These are phyloP conservation scores for Microbotryum scabiosae DNA, from an alignment of 1,284 basidiomycete genomes.

Conservation along the genomic window DNA sequence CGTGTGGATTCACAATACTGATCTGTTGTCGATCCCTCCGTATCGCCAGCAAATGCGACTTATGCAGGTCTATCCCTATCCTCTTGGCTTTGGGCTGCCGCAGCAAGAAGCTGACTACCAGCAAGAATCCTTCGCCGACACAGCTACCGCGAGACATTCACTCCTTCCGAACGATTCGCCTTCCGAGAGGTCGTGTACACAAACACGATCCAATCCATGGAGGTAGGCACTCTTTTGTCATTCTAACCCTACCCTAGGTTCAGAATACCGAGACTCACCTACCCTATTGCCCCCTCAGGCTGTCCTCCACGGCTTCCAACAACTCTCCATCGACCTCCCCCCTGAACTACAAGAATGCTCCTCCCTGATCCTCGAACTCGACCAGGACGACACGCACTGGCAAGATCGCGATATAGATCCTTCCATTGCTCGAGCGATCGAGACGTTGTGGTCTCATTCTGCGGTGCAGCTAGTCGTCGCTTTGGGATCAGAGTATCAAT, in stretches of 20 bases:
- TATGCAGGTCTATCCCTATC: conserved; percentile 3
- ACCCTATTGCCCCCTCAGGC: conserved; percentile 4
- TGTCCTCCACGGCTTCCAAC: conserved; percentile 17
- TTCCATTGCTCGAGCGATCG: conserved; percentile 32
- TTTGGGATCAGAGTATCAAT: conserved; percentile 39
- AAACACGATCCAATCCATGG: conserved; percentile 53
- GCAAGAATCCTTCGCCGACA: conserved; percentile 17
- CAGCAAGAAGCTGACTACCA: conserved; percentile 5
- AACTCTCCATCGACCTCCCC: conserved; percentile 35
- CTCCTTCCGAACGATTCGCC: conserved; percentile 75
- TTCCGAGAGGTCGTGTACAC: conserved; percentile 96
- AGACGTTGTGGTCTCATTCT: conserved; percentile 34
- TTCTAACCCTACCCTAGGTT: neutral
- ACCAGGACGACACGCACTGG: conserved; percentile 26
- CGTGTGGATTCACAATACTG: no score
- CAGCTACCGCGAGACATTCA: conserved; percentile 54
- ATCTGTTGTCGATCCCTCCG: no score
- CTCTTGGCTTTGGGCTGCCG: neutral
- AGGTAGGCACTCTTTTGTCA: neutral
- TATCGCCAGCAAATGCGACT: conserved; percentile 8
- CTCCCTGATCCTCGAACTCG: conserved; percentile 36
- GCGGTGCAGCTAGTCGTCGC: conserved; percentile 36
- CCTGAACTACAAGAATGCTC: conserved; percentile 30
- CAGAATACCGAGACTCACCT: conserved; percentile 4
- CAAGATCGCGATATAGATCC: conserved; percentile 6